Evolutionary conservation across 306 rosid species (phyloP), one percentile per base, ranked within the genome.

Genomic region (Clitoria ternatea): DNA sequence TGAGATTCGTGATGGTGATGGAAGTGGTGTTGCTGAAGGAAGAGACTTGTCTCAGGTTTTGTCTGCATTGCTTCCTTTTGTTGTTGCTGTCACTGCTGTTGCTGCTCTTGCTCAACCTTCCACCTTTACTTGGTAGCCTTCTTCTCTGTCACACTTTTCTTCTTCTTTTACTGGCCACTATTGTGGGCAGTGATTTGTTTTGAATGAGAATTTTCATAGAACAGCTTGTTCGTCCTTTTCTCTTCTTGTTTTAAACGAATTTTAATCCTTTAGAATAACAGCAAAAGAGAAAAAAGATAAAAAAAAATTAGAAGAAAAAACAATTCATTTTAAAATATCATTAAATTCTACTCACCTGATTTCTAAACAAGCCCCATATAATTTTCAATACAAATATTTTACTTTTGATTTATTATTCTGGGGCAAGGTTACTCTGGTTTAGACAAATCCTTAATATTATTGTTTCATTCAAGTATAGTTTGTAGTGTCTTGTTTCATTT

Each of bases 21-120:
- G 83, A 6, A 69, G 44, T 71, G 54, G 27, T 18, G 63, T 42
- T 7, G 79, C 61, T 6, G 85, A 74, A 44, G 73, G 70, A 27
- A 53, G 74, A n/a, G 88, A 87, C 77, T 84, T 79, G 72, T 87
- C 97, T 45, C 95, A 84, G 80, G 6, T 82, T 70, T 70, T 94
- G 20, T 91, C 99, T 6, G 94, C 92, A 47, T 78, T 87, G 84
- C 99, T 94, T 87, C 99, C 99, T 3, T 86, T 94, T 78, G 92
- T 91, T 60, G 99, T 94, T 42, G 95, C 88, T 44, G 90, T 80
- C 26, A 94, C 99, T 2, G 97, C 95, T n/a, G 70, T 91, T 79
- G 91, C 87, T 6, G 99, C 99, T 75, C 82, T 94, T 10, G 80
- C 83, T 73, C 87, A 86, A 74, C 99, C 99, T 69, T 85, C 95